Base-by-base conservation (phyloP, 257 asterid species). In the Asclepias syriaca region DNA sequence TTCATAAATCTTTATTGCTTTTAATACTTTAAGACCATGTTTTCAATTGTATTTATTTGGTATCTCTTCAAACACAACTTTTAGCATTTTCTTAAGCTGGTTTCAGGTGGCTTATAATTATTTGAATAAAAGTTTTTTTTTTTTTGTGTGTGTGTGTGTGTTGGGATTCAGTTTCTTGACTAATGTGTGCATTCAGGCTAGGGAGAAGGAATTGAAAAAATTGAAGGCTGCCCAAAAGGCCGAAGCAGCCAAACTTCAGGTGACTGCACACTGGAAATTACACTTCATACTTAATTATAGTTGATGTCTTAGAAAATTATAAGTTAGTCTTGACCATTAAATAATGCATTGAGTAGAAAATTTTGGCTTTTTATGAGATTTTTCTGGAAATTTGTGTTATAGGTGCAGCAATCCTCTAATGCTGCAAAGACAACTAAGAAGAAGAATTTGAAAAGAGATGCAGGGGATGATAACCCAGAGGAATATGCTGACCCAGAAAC, bases 151-250 rank as follows among this genome's bases (percentile, higher is more conserved):
- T 24, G 27, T 24, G 27, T 24, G 27, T 24, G 27, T 68, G 66
- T 34, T 16, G 73, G 57, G 1, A 22, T 16, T 65, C 60, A 70
- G 13, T 39, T 46, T 34, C 22, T 72, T 24, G 15, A 66, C 21
- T 55, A 58, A 37, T 55, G 46, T 15, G 12, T 74, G 65, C 22
- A 70, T 67, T 72, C 32, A 94, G 99, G 98, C 97, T 56, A 86
- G 77, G 75, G 99, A 91, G 85, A 94, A 94, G 78, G 97, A 91
- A 77, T 64, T 87, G 82, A 94, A 94, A 82, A 94, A 87, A 77
- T 85, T 69, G 19, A 94, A 94, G 85, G 97, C 96, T 46, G 96
- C 92, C 6, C 95, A 89, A 75, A 94, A 94, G 72, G 93, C 97
- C 19, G 96, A 79, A 72, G 96, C 95, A 50, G 92, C 96, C 21